Evolutionary conservation across 345 rosid species (phyloP).

Genomic region (Populus alba): DNA sequence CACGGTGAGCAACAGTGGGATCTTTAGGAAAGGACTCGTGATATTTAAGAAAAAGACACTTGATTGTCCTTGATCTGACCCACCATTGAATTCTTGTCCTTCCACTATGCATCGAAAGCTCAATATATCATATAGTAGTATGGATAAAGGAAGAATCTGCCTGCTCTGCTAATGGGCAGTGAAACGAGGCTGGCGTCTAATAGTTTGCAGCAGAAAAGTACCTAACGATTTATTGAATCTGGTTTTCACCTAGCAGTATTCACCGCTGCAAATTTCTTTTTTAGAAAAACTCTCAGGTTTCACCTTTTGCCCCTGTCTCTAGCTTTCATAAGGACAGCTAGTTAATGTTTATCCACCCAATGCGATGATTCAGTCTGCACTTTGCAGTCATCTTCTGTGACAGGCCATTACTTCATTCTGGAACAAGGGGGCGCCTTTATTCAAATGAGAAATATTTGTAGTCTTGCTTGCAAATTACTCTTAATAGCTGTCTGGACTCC

Average conservation of each 20-base stretch:
- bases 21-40: slow-evolving; percentile 21
- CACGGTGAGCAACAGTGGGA: not conserved
- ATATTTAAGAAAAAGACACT: slow-evolving; percentile 11
- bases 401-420: not conserved
- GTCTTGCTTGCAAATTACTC: not conserved
- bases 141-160: slow-evolving; percentile 1
- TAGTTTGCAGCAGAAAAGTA: slow-evolving; percentile 19
- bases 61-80: slow-evolving; percentile 32
- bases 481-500: not conserved
- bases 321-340: not conserved
- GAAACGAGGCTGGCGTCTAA: not conserved
- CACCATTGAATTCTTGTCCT: slow-evolving; percentile 44
- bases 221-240: not conserved
- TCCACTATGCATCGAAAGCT: slow-evolving; percentile 10
- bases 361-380: not conserved
- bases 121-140: not conserved
- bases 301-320: not conserved
- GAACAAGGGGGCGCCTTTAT: not conserved
- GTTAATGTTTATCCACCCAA: not conserved
- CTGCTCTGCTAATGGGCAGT: not conserved
- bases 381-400: not conserved
- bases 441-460: not conserved
- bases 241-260: not conserved
- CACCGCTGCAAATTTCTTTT: not conserved
- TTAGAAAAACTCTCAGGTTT: too few species aligned